Conservation (phyloP, 2,329 filamentous ascomycete species). For the Claviceps quebecensis region DNA sequence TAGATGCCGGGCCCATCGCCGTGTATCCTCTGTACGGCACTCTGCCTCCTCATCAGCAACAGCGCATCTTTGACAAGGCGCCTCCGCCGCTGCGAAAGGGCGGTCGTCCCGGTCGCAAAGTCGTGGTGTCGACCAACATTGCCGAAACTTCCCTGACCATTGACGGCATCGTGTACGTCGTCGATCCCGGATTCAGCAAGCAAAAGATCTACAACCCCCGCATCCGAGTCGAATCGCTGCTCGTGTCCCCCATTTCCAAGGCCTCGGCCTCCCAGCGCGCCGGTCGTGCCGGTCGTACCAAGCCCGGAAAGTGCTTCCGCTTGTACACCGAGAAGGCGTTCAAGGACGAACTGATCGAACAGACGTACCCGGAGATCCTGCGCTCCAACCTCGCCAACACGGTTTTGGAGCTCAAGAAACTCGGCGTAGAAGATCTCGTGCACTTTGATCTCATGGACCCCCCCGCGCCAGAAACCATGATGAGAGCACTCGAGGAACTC, state of each 20-base stretch:
- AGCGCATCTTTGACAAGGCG: constrained; percentile 85
- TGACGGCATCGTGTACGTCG: constrained; percentile 96
- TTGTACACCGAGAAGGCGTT: constrained; percentile 92
- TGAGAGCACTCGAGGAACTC: constrained; percentile 92
- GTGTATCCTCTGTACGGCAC: constrained; percentile 93
- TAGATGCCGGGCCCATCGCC: constrained; percentile 75
- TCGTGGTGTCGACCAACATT: constrained; percentile 92
- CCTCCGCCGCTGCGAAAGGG: constrained; percentile 59
- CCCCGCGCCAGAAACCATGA: constrained; percentile 92
- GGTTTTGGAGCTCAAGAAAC: constrained; percentile 91
- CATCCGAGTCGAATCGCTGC: constrained; percentile 85
- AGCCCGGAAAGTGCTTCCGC: constrained; percentile 95
- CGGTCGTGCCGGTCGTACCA: constrained; percentile 97
- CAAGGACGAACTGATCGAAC: constrained; percentile 95
- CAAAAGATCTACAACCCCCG: constrained; percentile 98
- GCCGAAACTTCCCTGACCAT: constrained; percentile 96
- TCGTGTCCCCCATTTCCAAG: constrained; percentile 97
- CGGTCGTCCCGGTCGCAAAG: constrained; percentile 81
- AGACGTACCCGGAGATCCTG: constrained; percentile 91
- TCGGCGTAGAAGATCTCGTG: constrained; percentile 87
- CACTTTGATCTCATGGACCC: constrained; percentile 99
- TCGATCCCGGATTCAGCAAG: constrained; percentile 98
- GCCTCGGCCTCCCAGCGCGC: constrained; percentile 94
- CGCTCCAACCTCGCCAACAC: constrained; percentile 91
- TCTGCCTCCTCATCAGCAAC: constrained; percentile 82